Conservation (phyloP, 1,284 basidiomycete species). For the Ustilago crameri region DNA sequence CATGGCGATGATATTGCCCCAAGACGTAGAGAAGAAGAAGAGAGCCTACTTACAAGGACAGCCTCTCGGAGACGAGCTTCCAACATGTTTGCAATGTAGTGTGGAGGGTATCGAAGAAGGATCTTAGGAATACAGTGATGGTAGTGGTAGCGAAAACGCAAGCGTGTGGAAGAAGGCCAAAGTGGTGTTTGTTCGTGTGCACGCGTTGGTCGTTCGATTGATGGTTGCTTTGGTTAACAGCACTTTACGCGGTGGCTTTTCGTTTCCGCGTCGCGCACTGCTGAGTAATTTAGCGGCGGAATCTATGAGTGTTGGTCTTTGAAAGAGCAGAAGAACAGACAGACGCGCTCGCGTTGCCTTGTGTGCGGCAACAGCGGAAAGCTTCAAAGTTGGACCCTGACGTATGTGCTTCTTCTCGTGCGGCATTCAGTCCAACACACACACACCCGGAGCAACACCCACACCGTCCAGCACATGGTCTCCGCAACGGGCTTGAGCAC, state of each 20-base stretch:
- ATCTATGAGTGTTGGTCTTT: conserved; percentile 10
- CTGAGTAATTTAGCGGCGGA: conserved; percentile 4
- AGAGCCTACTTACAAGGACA: conserved; percentile 45
- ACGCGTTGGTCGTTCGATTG: too few species aligned
- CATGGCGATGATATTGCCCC: neutral
- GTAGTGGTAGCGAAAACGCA: conserved; percentile 5
- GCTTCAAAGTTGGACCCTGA: neutral
- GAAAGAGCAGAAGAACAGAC: neutral
- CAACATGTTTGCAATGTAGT: conserved; percentile 44
- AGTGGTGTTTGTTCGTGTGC: too few species aligned
- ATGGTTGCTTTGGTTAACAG: neutral
- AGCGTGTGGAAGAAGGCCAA: too few species aligned
- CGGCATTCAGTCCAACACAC: too few species aligned
- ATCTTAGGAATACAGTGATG: neutral
- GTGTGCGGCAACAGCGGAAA: too few species aligned
- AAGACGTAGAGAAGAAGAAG: neutral
- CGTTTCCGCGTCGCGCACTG: conserved; percentile 17
- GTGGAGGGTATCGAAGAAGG: neutral
- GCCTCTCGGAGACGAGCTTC: conserved; percentile 61
- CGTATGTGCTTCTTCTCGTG: conserved; percentile 7
- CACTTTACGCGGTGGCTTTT: conserved; percentile 18
- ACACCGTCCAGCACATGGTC: too few species aligned
- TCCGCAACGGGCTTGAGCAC: too few species aligned
- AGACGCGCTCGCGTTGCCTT: conserved; percentile 2
- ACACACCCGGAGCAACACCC: neutral